Evolutionary conservation across 2,329 filamentous ascomycete genomes (phyloP).

Genomic region (Diplocarpon mali): DNA sequence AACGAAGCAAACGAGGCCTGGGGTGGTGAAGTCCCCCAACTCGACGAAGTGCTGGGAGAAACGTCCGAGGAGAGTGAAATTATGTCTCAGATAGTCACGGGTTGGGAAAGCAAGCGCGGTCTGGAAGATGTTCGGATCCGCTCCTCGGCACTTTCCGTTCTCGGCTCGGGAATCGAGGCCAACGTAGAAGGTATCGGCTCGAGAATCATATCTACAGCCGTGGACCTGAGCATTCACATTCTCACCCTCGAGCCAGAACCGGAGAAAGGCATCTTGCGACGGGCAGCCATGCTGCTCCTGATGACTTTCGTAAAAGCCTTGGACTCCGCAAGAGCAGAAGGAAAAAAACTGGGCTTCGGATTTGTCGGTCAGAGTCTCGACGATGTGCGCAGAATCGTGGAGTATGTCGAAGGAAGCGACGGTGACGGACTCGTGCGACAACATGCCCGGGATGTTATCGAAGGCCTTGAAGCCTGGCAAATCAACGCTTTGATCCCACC

Average conservation of each 20-base stretch:
- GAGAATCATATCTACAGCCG: slow-evolving; percentile 39
- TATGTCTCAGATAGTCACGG: slow-evolving; percentile 48
- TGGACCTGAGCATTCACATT: slow-evolving; percentile 53
- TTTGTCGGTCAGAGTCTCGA: slow-evolving; percentile 43
- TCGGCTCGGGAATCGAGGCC: slow-evolving; percentile 48
- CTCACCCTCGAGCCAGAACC: slow-evolving; percentile 49
- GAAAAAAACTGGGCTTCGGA: slow-evolving; percentile 39
- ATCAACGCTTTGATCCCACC: slow-evolving; percentile 32
- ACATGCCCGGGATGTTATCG: slow-evolving; percentile 55
- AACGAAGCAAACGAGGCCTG: slow-evolving; percentile 42
- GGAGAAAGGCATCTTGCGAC: slow-evolving; percentile 52
- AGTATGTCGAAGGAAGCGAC: slow-evolving; percentile 55
- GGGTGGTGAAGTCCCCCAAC: slow-evolving; percentile 41
- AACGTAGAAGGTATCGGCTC: slow-evolving; percentile 46
- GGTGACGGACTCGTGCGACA: slow-evolving; percentile 56
- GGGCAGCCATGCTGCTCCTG: slow-evolving; percentile 54
- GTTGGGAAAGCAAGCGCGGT: slow-evolving; percentile 56
- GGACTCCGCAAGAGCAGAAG: slow-evolving; percentile 38
- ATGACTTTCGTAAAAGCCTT: slow-evolving; percentile 51
- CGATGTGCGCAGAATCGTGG: slow-evolving; percentile 50
- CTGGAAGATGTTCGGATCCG: slow-evolving; percentile 61
- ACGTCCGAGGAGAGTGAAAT: slow-evolving; percentile 33
- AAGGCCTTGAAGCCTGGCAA: slow-evolving; percentile 53
- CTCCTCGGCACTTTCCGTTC: slow-evolving; percentile 55
- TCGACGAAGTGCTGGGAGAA: slow-evolving; percentile 30